Evolutionary conservation across 1,284 basidiomycete genomes (phyloP).

Genomic region (Ceratobasidium sp.): DNA sequence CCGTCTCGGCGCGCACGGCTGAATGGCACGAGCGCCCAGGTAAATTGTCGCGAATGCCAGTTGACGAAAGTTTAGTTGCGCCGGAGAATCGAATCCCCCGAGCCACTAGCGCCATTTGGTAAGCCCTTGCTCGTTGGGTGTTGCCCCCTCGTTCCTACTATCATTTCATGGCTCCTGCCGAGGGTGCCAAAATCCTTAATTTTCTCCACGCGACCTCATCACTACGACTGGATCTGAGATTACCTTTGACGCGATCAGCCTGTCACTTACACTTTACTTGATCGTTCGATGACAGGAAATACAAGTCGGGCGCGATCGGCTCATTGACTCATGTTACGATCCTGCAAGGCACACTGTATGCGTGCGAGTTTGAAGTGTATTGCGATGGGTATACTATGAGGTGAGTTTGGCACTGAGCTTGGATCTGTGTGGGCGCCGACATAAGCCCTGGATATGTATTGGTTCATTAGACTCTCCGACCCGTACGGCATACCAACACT

Average conservation of each 20-base stretch:
- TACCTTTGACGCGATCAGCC: slow-evolving; percentile 18
- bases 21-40: slow-evolving; percentile 94
- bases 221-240: slow-evolving; percentile 35
- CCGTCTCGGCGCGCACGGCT: slow-evolving; percentile 85
- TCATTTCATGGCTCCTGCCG: neutral
- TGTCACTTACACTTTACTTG: slow-evolving; percentile 25
- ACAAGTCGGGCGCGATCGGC: slow-evolving; percentile 91
- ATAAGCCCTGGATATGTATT: neutral
- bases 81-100: slow-evolving; percentile 84
- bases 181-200: too few relatives aligned
- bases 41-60: slow-evolving; percentile 77
- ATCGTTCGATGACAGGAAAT: slow-evolving; percentile 71
- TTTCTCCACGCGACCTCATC: too few relatives aligned
- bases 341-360: slow-evolving; percentile 90
- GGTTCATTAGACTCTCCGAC: slow-evolving; percentile 26
- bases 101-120: slow-evolving; percentile 83
- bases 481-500: slow-evolving; percentile 73
- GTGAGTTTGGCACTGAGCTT: slow-evolving; percentile 41
- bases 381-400: slow-evolving; percentile 80
- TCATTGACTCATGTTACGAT: slow-evolving; percentile 88
- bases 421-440: neutral
- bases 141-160: neutral
- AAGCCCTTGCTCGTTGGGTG: slow-evolving; percentile 46
- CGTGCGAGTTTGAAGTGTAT: slow-evolving; percentile 91
- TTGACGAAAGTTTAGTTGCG: slow-evolving; percentile 82